Base-by-base conservation (phyloP, 257 asterid genomes). In the Echites panduratus region DNA sequence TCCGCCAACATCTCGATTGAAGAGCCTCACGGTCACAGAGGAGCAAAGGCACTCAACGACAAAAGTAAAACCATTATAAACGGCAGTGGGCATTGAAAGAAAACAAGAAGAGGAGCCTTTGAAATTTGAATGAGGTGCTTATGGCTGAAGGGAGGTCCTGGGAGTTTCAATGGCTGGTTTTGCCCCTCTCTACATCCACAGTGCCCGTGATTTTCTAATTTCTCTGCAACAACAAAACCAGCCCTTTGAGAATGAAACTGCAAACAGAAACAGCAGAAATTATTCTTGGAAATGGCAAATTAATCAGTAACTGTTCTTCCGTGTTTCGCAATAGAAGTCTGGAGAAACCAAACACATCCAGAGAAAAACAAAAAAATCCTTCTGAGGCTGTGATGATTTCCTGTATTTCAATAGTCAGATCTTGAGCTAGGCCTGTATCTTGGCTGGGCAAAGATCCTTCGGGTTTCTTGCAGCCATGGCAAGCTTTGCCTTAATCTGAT, bases 311-410 rank as follows among this genome's bases (percentile, higher is more conserved):
- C 20, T 9, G 1, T 52, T 17, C 26, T 52, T 52, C 26, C 22
- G 6, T 16, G 56, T 14, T 49, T 1, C 19, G 4, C 20, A 19
- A 14, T 4, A 7, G 58, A 6, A 5, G 4, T 19, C 58, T 52
- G 26, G 20, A 19, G 58, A 52, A 48, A 17, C 58, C n/a, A n/a
- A 52, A 52, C 11, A 1, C 19, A 48, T 2, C 8, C 49, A 45
- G 11, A 5, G 11, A 45, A 1, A 45, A 52, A 17, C 5, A 26
- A 19, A n/a, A n/a, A n/a, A n/a, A n/a, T n/a, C n/a, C n/a, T n/a
- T n/a, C 5, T 7, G 73, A 69, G 73, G 73, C 73, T 26, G 73
- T 49, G 73, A 68, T 27, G 61, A 68, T 68, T 47, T 68, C 57
- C 59, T 68, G 16, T 8, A 12, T 9, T 45, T 16, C 71, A 47